phyloP scores from a whole-genome alignment of 371 early-diverging fungal species.

The Smittium mucronatum region DNA sequence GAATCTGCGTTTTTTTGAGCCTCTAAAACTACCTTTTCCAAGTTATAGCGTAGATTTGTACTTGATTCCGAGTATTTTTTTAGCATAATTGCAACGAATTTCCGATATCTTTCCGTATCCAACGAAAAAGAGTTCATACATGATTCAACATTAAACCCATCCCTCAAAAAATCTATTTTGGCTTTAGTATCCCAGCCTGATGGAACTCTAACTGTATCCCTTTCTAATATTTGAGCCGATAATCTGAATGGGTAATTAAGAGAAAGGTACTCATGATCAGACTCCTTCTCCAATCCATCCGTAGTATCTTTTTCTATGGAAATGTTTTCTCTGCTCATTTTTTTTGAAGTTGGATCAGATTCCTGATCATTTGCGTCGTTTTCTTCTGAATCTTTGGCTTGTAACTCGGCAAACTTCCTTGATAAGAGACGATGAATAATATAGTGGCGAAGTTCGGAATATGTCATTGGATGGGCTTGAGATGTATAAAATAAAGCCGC shows the following conservation, averaged over 20 bases:
- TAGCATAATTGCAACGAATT: neutral
- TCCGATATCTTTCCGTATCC: slow-evolving; percentile 24
- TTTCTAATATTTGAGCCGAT: slow-evolving; percentile 69
- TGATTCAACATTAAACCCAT: slow-evolving; percentile 55
- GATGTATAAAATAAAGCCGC: slow-evolving; percentile 85
- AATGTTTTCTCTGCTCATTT: slow-evolving; percentile 5
- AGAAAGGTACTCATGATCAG: neutral
- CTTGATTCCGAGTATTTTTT: neutral
- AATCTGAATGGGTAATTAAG: slow-evolving; percentile 40
- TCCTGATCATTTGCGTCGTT: slow-evolving; percentile 2
- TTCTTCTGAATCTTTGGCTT: neutral
- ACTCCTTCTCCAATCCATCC: neutral
- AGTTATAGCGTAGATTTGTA: neutral
- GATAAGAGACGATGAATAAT: slow-evolving; percentile 56
- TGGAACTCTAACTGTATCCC: slow-evolving; percentile 77
- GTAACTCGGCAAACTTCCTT: neutral
- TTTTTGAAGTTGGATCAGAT: neutral
- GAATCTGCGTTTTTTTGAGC: slow-evolving; percentile 7
- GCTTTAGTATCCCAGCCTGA: slow-evolving; percentile 88
- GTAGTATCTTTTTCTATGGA: neutral
- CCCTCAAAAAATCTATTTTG: slow-evolving; percentile 60
- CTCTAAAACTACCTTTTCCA: neutral
- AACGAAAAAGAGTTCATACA: slow-evolving; percentile 43
- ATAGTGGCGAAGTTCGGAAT: slow-evolving; percentile 63
- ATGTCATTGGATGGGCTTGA: slow-evolving; percentile 60